Evolutionary conservation across 2,329 filamentous ascomycete species (phyloP).

Genomic region (Davidsoniella virescens): DNA sequence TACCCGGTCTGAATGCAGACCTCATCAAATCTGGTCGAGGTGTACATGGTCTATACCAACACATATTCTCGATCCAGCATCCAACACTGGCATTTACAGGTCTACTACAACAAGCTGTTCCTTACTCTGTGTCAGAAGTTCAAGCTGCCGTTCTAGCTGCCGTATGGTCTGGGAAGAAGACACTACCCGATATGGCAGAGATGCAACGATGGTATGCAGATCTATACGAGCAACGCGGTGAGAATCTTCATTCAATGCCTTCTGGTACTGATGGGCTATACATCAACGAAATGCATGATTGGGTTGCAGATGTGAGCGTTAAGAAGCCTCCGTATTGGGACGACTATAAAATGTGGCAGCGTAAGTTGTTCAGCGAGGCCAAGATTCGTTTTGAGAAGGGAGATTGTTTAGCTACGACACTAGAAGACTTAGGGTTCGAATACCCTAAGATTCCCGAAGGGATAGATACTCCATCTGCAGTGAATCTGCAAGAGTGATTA

Average conservation of each 20-base stretch:
- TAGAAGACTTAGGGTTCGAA: slow-evolving; percentile 58
- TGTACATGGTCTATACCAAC: slow-evolving; percentile 58
- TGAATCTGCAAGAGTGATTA: background rate
- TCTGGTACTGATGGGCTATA: slow-evolving; percentile 49
- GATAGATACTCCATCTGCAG: slow-evolving; percentile 12
- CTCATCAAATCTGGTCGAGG: slow-evolving; percentile 53
- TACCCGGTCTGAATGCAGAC: slow-evolving; percentile 29
- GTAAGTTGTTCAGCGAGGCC: slow-evolving; percentile 50
- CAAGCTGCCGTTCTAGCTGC: slow-evolving; percentile 65
- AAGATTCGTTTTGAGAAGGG: slow-evolving; percentile 53
- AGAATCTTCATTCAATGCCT: slow-evolving; percentile 32
- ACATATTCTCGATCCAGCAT: slow-evolving; percentile 59
- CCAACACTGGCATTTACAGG: slow-evolving; percentile 66
- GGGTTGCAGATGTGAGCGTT: slow-evolving; percentile 34
- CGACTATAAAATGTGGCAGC: slow-evolving; percentile 53
- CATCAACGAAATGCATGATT: slow-evolving; percentile 52
- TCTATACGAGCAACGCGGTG: slow-evolving; percentile 33
- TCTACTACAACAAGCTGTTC: slow-evolving; percentile 71
- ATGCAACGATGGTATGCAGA: slow-evolving; percentile 56
- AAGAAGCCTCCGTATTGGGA: slow-evolving; percentile 56
- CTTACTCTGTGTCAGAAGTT: slow-evolving; percentile 64
- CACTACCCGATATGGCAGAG: slow-evolving; percentile 41
- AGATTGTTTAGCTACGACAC: slow-evolving; percentile 45
- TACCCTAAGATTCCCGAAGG: slow-evolving; percentile 23
- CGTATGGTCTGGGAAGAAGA: slow-evolving; percentile 56